Conservation (phyloP, 352 stramenopile species). For the Thalassiosira hispida region DNA sequence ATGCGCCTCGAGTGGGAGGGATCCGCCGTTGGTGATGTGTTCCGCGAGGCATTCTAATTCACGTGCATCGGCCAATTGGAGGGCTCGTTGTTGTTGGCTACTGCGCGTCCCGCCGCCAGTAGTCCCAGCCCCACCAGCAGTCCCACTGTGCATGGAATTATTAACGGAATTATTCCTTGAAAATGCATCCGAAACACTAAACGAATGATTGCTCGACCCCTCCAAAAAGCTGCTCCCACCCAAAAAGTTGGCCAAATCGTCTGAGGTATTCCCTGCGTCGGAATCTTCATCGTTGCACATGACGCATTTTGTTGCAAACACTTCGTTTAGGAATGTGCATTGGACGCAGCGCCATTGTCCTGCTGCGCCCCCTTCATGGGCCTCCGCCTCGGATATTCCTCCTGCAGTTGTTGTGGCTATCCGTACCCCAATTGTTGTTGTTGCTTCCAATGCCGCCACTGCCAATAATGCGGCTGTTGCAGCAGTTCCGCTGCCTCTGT, state of each 20-base stretch:
- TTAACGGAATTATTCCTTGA: background rate
- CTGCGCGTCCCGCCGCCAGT: background rate
- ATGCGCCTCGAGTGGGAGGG: conserved; percentile 25
- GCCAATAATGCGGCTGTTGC: too few species aligned
- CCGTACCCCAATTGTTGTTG: background rate
- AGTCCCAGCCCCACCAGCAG: background rate
- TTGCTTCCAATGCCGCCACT: background rate
- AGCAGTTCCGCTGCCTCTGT: too few species aligned
- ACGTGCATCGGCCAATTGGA: conserved; percentile 25
- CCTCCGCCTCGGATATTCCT: background rate
- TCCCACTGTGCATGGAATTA: background rate
- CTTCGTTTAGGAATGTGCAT: conserved; percentile 50
- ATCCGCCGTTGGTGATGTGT: conserved; percentile 14
- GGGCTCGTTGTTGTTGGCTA: background rate
- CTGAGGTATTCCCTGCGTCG: conserved; percentile 15
- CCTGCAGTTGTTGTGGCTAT: background rate
- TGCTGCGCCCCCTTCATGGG: background rate
- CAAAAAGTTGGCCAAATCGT: conserved; percentile 50
- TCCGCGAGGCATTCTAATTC: conserved; percentile 31
- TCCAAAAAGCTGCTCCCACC: conserved; percentile 20
- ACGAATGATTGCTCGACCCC: conserved; percentile 23
- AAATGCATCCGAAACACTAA: conserved; percentile 7
- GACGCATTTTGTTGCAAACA: conserved; percentile 24
- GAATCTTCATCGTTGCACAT: conserved; percentile 60
- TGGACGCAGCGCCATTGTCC: conserved; percentile 43